Evolutionary conservation across 2,329 filamentous ascomycete species (phyloP).

Genomic region (Orbilia oligospora): DNA sequence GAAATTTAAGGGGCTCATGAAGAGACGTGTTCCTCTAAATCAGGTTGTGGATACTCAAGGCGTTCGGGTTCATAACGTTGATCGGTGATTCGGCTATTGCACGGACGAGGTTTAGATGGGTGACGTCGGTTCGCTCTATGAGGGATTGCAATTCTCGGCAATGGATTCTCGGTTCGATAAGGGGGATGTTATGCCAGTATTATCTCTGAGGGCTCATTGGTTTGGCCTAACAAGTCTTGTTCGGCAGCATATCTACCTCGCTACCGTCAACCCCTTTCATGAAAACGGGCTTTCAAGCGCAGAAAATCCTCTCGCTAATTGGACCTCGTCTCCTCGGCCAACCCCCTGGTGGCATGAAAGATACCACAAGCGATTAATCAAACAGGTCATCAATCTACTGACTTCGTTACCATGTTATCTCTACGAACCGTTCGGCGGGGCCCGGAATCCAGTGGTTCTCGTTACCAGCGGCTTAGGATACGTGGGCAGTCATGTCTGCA

Average conservation of each 20-base stretch:
- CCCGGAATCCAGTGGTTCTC: slow-evolving; percentile 63
- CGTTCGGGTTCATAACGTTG: slow-evolving; percentile 9
- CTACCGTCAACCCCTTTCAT: neutral
- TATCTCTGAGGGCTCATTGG: neutral
- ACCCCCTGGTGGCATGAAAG: neutral
- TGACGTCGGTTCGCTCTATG: neutral
- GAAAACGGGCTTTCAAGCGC: neutral
- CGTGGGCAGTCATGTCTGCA: slow-evolving; percentile 68
- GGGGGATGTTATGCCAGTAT: neutral
- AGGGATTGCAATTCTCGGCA: too few relatives aligned
- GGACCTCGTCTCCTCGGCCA: neutral
- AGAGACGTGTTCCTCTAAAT: neutral
- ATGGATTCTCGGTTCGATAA: neutral
- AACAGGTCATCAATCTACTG: slow-evolving; percentile 5
- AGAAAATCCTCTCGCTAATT: neutral
- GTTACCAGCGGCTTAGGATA: slow-evolving; percentile 68
- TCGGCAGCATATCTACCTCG: neutral
- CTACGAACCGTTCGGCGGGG: too few relatives aligned
- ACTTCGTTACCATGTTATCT: slow-evolving; percentile 22
- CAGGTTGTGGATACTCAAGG: neutral
- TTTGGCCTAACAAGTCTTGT: too few relatives aligned
- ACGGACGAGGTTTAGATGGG: neutral
- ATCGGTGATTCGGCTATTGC: neutral
- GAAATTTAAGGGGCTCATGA: neutral
- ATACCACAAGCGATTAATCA: neutral